These are phyloP conservation scores for Fusarium goolgardi DNA, from an alignment of 2,329 filamentous ascomycete species.

Conservation along the genomic window DNA sequence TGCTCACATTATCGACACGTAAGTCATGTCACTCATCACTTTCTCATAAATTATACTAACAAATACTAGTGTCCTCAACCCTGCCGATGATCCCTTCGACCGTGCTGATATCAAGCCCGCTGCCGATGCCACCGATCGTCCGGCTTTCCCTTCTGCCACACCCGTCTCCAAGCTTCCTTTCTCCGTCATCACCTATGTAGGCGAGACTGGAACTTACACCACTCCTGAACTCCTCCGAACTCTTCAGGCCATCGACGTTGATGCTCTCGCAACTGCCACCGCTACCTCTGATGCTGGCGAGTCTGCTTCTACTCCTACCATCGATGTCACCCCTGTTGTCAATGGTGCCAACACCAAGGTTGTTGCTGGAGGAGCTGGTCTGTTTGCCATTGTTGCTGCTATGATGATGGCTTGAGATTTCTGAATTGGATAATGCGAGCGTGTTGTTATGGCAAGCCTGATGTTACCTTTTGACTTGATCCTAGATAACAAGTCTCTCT, in stretches of 20 bases:
- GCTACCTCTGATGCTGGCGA: not conserved
- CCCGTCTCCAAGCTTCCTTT: slow-evolving; percentile 46
- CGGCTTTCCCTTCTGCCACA: slow-evolving; percentile 46
- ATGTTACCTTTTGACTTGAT: not conserved
- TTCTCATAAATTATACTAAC: not conserved
- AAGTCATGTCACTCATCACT: not conserved
- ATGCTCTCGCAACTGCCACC: slow-evolving; percentile 15
- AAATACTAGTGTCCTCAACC: slow-evolving; percentile 42
- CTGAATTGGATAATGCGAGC: not conserved
- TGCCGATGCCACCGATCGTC: slow-evolving; percentile 40
- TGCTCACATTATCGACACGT: slow-evolving; percentile 51
- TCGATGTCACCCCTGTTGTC: slow-evolving; percentile 14
- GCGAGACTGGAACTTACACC: slow-evolving; percentile 43
- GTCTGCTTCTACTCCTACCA: slow-evolving; percentile 6
- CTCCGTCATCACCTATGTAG: slow-evolving; percentile 39
- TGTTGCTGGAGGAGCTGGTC: slow-evolving; percentile 11
- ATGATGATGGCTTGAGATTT: slow-evolving; percentile 20
- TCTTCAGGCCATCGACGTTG: slow-evolving; percentile 38
- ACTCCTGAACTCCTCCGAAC: slow-evolving; percentile 47
- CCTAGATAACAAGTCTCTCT: not conserved
- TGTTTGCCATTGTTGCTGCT: slow-evolving; percentile 20
- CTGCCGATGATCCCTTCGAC: slow-evolving; percentile 42
- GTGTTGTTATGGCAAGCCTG: not conserved
- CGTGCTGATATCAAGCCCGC: slow-evolving; percentile 40
- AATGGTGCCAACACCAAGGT: slow-evolving; percentile 28